These are phyloP conservation scores for Lasiosphaeris hirsuta DNA, from an alignment of 495 filamentous ascomycete species.

Conservation along the genomic window DNA sequence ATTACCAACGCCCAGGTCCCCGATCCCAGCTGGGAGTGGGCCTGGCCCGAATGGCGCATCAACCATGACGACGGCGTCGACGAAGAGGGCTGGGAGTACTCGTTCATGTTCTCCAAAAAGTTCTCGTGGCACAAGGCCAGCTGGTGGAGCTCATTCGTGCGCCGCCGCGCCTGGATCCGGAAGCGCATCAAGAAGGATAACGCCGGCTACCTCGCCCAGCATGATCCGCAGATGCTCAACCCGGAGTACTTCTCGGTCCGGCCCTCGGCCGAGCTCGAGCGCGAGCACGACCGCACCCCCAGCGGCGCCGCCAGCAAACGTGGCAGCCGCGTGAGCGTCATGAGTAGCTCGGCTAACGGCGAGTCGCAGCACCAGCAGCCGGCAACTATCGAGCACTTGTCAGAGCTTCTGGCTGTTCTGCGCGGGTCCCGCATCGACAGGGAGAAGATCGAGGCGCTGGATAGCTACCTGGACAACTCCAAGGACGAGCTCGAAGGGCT, in stretches of 20 bases:
- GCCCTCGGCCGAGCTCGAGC: conserved; percentile 35
- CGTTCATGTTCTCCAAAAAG: conserved; percentile 70
- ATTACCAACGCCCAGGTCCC: conserved; percentile 90
- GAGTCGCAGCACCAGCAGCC: neutral
- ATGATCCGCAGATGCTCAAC: conserved; percentile 62
- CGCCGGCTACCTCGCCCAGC: conserved; percentile 23
- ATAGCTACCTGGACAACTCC: conserved; percentile 73
- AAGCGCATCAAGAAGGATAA: conserved; percentile 64
- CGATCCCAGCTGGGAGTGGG: conserved; percentile 95
- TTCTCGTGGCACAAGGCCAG: conserved; percentile 89
- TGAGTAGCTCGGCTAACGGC: conserved; percentile 16
- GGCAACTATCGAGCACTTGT: conserved; percentile 60
- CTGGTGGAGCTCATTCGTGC: conserved; percentile 91
- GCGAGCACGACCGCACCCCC: conserved; percentile 35
- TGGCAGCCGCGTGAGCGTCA: conserved; percentile 22
- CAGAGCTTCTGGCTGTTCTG: conserved; percentile 60
- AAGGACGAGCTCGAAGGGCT: conserved; percentile 79
- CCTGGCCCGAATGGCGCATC: conserved; percentile 90
- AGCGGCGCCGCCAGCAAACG: conserved; percentile 13
- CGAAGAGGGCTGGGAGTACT: conserved; percentile 94
- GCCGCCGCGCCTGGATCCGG: conserved; percentile 83
- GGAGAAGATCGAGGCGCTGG: conserved; percentile 79
- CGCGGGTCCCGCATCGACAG: conserved; percentile 74
- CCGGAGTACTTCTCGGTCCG: conserved; percentile 88
- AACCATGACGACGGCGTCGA: conserved; percentile 82